A percentile compares a stretch with the other conserved stretches of the same genome.
Conservation (phyloP, 2,329 filamentous ascomycete genomes). For the Aspergillus sp. region DNA sequence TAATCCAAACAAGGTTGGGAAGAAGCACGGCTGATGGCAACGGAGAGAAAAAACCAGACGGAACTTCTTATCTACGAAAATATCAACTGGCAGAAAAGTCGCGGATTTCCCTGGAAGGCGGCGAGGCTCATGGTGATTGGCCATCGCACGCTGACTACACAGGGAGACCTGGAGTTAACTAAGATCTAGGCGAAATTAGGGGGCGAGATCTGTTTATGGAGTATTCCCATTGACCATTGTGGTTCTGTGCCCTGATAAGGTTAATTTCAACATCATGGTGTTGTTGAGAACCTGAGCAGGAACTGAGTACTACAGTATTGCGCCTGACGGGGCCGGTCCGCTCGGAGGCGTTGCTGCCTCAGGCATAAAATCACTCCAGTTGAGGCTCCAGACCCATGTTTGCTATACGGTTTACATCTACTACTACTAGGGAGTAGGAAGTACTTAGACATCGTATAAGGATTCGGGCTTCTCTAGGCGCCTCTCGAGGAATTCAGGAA, state of each 20-base stretch:
- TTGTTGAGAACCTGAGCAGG: background rate
- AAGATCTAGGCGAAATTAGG: background rate
- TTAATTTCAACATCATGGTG: background rate
- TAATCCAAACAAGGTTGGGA: background rate
- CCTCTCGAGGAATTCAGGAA: background rate
- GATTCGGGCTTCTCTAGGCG: background rate
- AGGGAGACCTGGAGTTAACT: background rate
- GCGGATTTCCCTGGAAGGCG: background rate
- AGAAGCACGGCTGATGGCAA: background rate
- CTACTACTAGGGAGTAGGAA: no score
- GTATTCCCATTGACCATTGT: background rate
- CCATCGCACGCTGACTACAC: background rate
- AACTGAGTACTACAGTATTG: background rate
- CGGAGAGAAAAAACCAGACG: background rate
- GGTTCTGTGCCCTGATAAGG: background rate
- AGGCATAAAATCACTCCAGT: background rate
- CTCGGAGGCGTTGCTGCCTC: background rate
- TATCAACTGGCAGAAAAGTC: constrained; percentile 10
- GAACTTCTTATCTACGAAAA: background rate
- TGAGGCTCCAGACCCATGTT: no score
- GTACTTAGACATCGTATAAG: background rate
- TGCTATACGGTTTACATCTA: no score
- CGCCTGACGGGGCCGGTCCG: background rate
- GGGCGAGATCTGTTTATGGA: background rate
- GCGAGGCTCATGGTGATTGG: background rate